A percentile compares a stretch with the other conserved stretches of the same genome.
Conservation (phyloP, 371 early-diverging fungal genomes). For the Capillidium heterosporum region DNA sequence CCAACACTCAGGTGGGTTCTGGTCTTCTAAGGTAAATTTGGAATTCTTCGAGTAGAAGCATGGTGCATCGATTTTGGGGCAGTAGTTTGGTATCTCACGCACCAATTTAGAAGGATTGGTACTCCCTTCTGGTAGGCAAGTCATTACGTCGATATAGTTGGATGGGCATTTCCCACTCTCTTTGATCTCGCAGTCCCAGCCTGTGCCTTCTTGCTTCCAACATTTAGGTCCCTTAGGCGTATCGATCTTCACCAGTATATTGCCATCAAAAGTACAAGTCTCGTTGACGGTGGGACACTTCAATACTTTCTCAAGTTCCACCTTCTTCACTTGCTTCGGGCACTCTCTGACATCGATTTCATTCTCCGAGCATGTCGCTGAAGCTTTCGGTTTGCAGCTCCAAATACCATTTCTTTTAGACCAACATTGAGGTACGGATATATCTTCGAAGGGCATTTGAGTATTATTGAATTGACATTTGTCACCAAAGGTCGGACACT, state of each 20-base stretch:
- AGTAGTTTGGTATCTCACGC: not conserved
- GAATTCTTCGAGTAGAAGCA: not conserved
- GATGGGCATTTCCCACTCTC: not conserved
- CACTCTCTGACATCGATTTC: too few species aligned
- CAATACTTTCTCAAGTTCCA: not conserved
- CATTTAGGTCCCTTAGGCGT: not conserved
- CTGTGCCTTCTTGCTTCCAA: not conserved
- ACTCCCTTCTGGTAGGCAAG: not conserved
- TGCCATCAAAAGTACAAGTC: not conserved
- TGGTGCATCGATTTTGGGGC: not conserved
- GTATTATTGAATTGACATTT: not conserved
- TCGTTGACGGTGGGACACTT: not conserved
- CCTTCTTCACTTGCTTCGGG: not conserved
- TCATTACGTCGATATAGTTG: not conserved
- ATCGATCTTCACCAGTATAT: not conserved
- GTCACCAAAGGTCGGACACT: not conserved
- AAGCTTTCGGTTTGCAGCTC: too few species aligned
- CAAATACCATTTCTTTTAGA: too few species aligned
- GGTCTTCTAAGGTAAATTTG: not conserved
- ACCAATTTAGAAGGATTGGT: not conserved
- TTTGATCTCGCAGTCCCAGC: not conserved
- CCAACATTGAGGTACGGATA: not conserved
- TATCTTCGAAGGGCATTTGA: not conserved
- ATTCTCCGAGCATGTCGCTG: too few species aligned
- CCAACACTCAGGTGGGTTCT: conserved; percentile 1